Conservation (phyloP, 108 stramenopile genomes). For the Discostella stelligeroides region DNA sequence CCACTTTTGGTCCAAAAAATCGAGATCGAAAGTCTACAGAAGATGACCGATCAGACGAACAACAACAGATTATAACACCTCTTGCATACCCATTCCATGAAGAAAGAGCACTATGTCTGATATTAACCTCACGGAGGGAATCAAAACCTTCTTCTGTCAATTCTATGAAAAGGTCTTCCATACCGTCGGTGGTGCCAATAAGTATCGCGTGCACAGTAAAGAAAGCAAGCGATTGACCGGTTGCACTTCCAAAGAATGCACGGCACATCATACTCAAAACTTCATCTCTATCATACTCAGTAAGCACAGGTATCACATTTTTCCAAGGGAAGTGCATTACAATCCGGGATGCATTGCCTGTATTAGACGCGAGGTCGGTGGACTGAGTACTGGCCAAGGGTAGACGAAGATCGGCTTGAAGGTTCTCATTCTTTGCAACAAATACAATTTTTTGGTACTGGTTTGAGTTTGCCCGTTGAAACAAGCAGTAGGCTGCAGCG, state of each 20-base stretch:
- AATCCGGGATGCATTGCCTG: constrained; percentile 39
- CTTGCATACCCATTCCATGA: constrained; percentile 69
- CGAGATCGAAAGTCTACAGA: constrained; percentile 83
- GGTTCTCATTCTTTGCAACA: constrained; percentile 61
- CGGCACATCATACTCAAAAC: constrained; percentile 62
- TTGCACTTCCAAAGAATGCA: constrained; percentile 50
- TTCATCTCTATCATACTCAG: constrained; percentile 26
- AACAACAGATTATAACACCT: constrained; percentile 83
- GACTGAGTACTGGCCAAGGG: neutral
- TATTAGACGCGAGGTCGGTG: constrained; percentile 14
- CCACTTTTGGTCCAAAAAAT: constrained; percentile 94
- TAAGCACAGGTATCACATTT: constrained; percentile 26
- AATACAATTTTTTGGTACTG: constrained; percentile 45
- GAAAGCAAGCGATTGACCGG: constrained; percentile 37
- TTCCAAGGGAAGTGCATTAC: constrained; percentile 56
- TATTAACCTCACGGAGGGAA: constrained; percentile 38
- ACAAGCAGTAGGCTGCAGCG: constrained; percentile 64
- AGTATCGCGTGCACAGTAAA: constrained; percentile 48
- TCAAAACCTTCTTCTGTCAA: constrained; percentile 67
- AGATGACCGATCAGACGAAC: constrained; percentile 9
- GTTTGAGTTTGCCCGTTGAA: constrained; percentile 37
- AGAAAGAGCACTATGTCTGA: constrained; percentile 64
- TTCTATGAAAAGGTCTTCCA: constrained; percentile 81
- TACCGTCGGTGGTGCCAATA: constrained; percentile 67
- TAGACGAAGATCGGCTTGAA: constrained; percentile 37